phyloP scores from a whole-genome alignment of 768 basidiomycete species.

The Boletus vinaceobasis region DNA sequence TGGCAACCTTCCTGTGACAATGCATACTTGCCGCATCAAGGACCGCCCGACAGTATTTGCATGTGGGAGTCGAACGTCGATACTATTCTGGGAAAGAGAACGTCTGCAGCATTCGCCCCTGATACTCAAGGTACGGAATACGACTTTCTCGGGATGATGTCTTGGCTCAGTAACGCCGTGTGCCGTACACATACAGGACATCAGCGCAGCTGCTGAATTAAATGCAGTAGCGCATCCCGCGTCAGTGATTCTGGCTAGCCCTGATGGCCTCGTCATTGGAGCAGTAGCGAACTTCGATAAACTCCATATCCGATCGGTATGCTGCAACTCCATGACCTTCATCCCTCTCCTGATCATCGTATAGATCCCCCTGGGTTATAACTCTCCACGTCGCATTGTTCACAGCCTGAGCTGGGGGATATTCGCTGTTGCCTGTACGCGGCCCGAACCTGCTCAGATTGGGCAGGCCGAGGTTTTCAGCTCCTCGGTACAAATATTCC shows the following conservation, averaged over 20 bases:
- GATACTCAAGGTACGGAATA: constrained; percentile 54
- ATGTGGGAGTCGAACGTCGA: constrained; percentile 62
- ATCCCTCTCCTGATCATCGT: neutral
- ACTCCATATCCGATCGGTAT: constrained; percentile 76
- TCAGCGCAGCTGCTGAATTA: constrained; percentile 49
- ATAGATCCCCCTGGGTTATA: constrained; percentile 68
- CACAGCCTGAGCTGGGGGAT: constrained; percentile 51
- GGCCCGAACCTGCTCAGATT: constrained; percentile 50
- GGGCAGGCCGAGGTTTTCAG: constrained; percentile 45
- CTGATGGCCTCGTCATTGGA: constrained; percentile 60
- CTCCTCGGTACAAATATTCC: constrained; percentile 64
- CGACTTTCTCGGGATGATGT: neutral
- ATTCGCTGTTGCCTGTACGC: constrained; percentile 65
- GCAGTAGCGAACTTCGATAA: constrained; percentile 65
- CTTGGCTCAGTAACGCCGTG: neutral
- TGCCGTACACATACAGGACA: constrained; percentile 38
- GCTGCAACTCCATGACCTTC: constrained; percentile 11
- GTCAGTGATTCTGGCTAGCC: constrained; percentile 58
- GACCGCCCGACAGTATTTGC: constrained; percentile 63
- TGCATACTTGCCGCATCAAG: constrained; percentile 55
- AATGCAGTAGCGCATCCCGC: constrained; percentile 46
- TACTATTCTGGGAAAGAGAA: constrained; percentile 66
- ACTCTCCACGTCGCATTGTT: constrained; percentile 66
- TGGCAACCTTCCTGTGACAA: constrained; percentile 61
- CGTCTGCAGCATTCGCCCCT: constrained; percentile 66